phyloP scores from a whole-genome alignment of 192 early-diverging fungal species.

The Lobulomyces angularis region DNA sequence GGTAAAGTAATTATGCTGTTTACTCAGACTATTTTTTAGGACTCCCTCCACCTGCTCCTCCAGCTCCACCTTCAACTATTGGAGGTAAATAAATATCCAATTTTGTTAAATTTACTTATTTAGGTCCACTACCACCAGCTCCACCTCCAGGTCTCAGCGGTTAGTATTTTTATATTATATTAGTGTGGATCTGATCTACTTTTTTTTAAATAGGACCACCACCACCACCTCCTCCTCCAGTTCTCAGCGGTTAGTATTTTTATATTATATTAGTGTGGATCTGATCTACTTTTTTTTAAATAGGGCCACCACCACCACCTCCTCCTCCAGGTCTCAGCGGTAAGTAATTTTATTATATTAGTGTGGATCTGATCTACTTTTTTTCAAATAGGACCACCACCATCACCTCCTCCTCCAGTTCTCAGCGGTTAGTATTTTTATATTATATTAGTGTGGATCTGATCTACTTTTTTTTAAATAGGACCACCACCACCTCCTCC shows the following conservation, averaged over 20 bases:
- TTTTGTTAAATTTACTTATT: too few relatives aligned
- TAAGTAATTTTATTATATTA: too few relatives aligned
- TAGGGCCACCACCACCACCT: constrained; percentile 20
- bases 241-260: constrained; percentile 3
- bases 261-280: neutral
- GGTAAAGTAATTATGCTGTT: neutral
- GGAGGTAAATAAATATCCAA: too few relatives aligned
- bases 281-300: neutral
- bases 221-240: constrained; percentile 24
- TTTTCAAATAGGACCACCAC: constrained; percentile 4
- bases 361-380: neutral
- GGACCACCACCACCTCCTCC: constrained; percentile 23
- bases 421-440: constrained; percentile 1
- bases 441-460: constrained; percentile 5
- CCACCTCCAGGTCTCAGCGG: neutral
- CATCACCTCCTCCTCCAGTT: constrained; percentile 20
- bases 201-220: constrained; percentile 10
- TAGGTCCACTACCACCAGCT: constrained; percentile 7
- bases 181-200: neutral
- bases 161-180: constrained; percentile 1
- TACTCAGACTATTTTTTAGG: neutral
- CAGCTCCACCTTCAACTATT: constrained; percentile 5
- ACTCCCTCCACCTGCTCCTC: constrained; percentile 10
- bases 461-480: neutral
- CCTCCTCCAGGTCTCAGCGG: constrained; percentile 1